Evolutionary conservation across 768 basidiomycete species (phyloP).

Genomic region (Tephrocybe sp.): DNA sequence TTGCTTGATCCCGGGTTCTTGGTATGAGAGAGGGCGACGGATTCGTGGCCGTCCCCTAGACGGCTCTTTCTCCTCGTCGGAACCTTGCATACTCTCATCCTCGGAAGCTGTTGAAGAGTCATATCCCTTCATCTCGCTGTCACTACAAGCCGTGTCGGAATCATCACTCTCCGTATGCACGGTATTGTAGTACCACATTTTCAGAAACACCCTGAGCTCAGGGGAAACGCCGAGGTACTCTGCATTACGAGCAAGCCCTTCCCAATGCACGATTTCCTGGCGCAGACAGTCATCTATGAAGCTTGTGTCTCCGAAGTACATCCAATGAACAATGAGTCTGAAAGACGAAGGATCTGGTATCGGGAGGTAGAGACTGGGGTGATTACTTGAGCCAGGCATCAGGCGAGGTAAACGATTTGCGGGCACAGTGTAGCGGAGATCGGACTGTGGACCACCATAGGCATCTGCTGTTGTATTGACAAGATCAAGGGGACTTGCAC

Average conservation of each 20-base stretch:
- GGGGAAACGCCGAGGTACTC: slow-evolving; percentile 80
- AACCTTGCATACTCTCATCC: slow-evolving; percentile 9
- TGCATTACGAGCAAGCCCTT: slow-evolving; percentile 84
- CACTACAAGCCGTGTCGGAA: slow-evolving; percentile 31
- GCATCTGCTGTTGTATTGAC: slow-evolving; percentile 35
- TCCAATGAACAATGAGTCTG: slow-evolving; percentile 72
- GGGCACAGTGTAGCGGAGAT: slow-evolving; percentile 39
- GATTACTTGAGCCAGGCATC: slow-evolving; percentile 61
- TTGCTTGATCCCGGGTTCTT: slow-evolving; percentile 21
- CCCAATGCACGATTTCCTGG: slow-evolving; percentile 70
- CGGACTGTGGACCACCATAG: slow-evolving; percentile 17
- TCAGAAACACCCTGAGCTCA: slow-evolving; percentile 75
- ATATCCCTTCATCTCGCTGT: slow-evolving; percentile 20
- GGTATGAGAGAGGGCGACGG: slow-evolving; percentile 36
- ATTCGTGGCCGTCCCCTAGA: slow-evolving; percentile 38
- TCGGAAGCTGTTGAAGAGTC: slow-evolving; percentile 11
- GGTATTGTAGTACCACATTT: slow-evolving; percentile 55
- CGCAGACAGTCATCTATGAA: slow-evolving; percentile 69
- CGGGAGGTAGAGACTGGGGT: slow-evolving; percentile 71
- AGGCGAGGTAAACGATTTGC: slow-evolving; percentile 60
- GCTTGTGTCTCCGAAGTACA: slow-evolving; percentile 73
- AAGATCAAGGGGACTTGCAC: slow-evolving; percentile 59
- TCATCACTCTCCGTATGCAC: slow-evolving; percentile 16
- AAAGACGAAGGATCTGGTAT: slow-evolving; percentile 74
- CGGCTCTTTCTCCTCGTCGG: slow-evolving; percentile 35